phyloP scores from a whole-genome alignment of 306 rosid genomes.

The Vicia villosa region DNA sequence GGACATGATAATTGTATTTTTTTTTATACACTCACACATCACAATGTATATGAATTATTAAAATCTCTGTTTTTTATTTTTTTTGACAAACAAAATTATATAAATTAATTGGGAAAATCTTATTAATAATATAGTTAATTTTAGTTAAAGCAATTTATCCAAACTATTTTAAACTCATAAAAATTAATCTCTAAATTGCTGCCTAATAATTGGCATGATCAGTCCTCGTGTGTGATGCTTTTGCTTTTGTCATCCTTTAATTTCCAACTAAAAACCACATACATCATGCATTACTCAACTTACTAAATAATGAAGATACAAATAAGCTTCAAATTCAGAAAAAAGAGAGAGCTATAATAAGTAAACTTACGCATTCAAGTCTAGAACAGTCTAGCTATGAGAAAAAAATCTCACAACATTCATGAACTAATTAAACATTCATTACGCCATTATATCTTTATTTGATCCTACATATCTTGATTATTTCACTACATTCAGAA shows the following conservation, averaged over 20 bases:
- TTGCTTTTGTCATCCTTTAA: neutral
- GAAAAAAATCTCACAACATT: slow-evolving; percentile 25
- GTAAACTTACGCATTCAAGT: slow-evolving; percentile 30
- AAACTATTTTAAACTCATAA: no score
- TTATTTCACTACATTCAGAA: slow-evolving; percentile 10
- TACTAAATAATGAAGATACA: slow-evolving; percentile 32
- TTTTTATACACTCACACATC: no score
- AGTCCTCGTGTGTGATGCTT: no score
- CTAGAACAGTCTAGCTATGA: slow-evolving; percentile 17
- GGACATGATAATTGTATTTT: no score
- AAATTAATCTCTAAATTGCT: no score
- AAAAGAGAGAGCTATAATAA: slow-evolving; percentile 30
- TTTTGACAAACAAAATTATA: no score
- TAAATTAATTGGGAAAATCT: no score
- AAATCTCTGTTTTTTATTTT: no score
- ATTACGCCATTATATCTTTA: neutral
- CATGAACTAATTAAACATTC: neutral
- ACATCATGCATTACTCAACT: slow-evolving; percentile 1
- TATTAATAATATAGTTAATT: no score
- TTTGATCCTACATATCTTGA: slow-evolving; percentile 14
- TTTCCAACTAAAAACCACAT: slow-evolving; percentile 12
- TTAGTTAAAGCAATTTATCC: no score
- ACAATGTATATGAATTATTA: no score
- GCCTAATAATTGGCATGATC: no score
- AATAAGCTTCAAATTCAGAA: slow-evolving; percentile 20